phyloP scores from a whole-genome alignment of 2,329 filamentous ascomycete species.

The Paecilomyces fulvus region DNA sequence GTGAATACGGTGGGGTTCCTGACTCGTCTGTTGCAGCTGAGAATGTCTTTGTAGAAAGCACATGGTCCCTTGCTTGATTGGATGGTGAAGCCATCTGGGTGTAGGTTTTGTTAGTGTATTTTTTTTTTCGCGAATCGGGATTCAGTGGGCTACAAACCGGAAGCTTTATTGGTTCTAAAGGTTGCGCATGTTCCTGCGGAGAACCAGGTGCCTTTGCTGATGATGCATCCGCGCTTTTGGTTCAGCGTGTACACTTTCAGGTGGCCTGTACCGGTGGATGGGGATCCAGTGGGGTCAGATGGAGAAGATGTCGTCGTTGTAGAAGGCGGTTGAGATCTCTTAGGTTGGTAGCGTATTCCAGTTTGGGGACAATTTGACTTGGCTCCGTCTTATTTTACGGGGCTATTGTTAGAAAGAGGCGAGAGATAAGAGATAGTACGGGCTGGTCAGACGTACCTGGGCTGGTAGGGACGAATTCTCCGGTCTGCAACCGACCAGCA shows the following conservation, averaged over 20 bases:
- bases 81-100: constrained; percentile 41
- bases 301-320: constrained; percentile 26
- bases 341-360: constrained; percentile 58
- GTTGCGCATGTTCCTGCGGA: constrained; percentile 59
- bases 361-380: constrained; percentile 54
- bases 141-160: constrained; percentile 16
- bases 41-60: constrained; percentile 43
- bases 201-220: constrained; percentile 60
- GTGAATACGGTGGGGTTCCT: constrained; percentile 19
- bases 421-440: constrained; percentile 1
- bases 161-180: constrained; percentile 26
- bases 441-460: constrained; percentile 21
- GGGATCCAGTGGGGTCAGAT: constrained; percentile 22
- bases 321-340: constrained; percentile 30
- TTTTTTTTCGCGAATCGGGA: background rate
- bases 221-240: constrained; percentile 52
- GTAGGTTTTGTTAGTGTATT: background rate
- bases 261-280: constrained; percentile 53
- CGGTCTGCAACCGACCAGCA: constrained; percentile 35
- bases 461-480: constrained; percentile 23
- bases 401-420: background rate
- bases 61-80: constrained; percentile 53
- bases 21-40: constrained; percentile 44
- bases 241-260: constrained; percentile 43
- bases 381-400: constrained; percentile 38